A percentile compares a stretch with the other conserved stretches of the same genome.
phyloP scores from a whole-genome alignment of 768 basidiomycete species.

The Mycena haematopus region DNA sequence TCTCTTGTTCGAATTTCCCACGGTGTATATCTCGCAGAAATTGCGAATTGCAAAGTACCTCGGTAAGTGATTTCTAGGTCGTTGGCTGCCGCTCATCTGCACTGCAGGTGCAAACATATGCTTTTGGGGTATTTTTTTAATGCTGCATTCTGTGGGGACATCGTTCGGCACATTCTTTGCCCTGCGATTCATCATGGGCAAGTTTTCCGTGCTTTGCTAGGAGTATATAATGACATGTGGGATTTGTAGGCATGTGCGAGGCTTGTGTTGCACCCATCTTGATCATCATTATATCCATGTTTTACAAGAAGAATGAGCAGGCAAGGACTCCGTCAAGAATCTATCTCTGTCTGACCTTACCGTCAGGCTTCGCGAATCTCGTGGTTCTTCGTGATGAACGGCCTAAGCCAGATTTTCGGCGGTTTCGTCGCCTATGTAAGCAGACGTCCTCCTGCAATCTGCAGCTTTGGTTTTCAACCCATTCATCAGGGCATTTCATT shows the following conservation, averaged over 20 bases:
- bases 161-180: constrained; percentile 69
- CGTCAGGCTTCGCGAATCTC: constrained; percentile 60
- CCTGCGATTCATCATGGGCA: constrained; percentile 65
- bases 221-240: not conserved
- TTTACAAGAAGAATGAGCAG: constrained; percentile 74
- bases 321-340: constrained; percentile 30
- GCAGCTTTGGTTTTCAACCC: not conserved
- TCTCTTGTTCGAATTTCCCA: constrained; percentile 69
- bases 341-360: not conserved
- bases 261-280: constrained; percentile 62
- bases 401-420: constrained; percentile 64
- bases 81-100: not conserved
- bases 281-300: constrained; percentile 69
- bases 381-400: constrained; percentile 75
- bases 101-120: constrained; percentile 59
- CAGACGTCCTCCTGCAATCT: constrained; percentile 1
- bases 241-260: constrained; percentile 64
- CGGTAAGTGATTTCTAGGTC: constrained; percentile 40
- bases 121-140: constrained; percentile 63
- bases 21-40: constrained; percentile 69
- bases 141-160: constrained; percentile 62
- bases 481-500: constrained; percentile 60
- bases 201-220: constrained; percentile 14
- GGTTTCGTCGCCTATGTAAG: constrained; percentile 68
- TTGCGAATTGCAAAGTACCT: constrained; percentile 66